Conservation (phyloP, 2,329 filamentous ascomycete genomes). For the Claviceps capensis region DNA sequence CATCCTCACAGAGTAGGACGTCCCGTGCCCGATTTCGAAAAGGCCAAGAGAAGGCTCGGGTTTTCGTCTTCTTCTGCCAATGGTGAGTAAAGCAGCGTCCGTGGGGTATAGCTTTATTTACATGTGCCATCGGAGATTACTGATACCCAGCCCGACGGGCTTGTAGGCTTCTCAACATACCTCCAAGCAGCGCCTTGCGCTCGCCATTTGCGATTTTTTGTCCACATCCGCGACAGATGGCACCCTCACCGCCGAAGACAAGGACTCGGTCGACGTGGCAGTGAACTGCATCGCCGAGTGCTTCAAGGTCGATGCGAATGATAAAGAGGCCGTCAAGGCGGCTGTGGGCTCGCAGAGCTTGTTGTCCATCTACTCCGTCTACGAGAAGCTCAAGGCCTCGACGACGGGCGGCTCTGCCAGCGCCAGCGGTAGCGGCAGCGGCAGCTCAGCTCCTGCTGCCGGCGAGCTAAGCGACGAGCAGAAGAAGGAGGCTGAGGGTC, state of each 20-base stretch:
- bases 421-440: slow-evolving; percentile 12
- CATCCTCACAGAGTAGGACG: no score
- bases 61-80: no score
- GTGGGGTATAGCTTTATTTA: no score
- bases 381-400: slow-evolving; percentile 75
- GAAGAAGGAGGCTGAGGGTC: slow-evolving; percentile 69
- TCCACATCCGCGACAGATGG: slow-evolving; percentile 73
- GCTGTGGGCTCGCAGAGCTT: slow-evolving; percentile 81
- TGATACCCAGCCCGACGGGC: no score
- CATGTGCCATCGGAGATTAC: no score
- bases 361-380: slow-evolving; percentile 83
- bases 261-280: slow-evolving; percentile 87
- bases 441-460: slow-evolving; percentile 12
- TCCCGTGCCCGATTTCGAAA: no score
- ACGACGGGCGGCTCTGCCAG: slow-evolving; percentile 25
- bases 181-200: slow-evolving; percentile 73
- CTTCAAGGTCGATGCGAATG: slow-evolving; percentile 84
- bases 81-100: no score
- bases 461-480: slow-evolving; percentile 34
- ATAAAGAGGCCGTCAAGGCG: slow-evolving; percentile 57
- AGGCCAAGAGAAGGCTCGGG: no score
- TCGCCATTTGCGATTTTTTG: slow-evolving; percentile 95
- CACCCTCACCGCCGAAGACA: slow-evolving; percentile 74
- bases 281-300: slow-evolving; percentile 87
- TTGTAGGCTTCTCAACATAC: slow-evolving; percentile 26